phyloP scores from a whole-genome alignment of 139 green algal species.

The Micromonas pusilla region DNA sequence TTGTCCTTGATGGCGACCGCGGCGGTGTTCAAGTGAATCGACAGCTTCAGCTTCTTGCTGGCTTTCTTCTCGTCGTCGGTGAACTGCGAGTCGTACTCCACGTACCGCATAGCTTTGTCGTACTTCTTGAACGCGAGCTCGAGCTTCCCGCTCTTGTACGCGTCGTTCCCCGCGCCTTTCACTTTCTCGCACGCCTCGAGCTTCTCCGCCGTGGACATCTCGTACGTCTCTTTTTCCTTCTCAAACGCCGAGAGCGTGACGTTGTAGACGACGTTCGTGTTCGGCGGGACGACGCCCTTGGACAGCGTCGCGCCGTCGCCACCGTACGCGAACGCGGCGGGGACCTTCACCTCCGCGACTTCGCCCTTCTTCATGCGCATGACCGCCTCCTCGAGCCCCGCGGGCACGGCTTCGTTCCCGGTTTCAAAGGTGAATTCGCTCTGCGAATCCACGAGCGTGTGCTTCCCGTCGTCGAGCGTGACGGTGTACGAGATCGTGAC shows the following conservation, averaged over 20 bases:
- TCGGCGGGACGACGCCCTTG: not conserved
- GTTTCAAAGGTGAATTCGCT: slow-evolving; percentile 55
- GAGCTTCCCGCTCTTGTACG: slow-evolving; percentile 77
- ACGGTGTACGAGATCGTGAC: slow-evolving; percentile 41
- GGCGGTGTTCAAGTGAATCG: slow-evolving; percentile 74
- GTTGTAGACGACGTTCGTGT: slow-evolving; percentile 30
- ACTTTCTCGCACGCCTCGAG: slow-evolving; percentile 47
- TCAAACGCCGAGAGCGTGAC: slow-evolving; percentile 55
- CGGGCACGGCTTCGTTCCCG: slow-evolving; percentile 54
- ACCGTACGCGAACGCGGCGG: not conserved
- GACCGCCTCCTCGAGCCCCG: slow-evolving; percentile 76
- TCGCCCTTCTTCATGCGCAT: slow-evolving; percentile 86
- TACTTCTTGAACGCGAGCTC: slow-evolving; percentile 61
- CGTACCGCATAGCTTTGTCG: slow-evolving; percentile 43
- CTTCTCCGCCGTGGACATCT: slow-evolving; percentile 83
- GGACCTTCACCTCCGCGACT: not conserved
- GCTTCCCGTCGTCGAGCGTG: slow-evolving; percentile 37
- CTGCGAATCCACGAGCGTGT: slow-evolving; percentile 52
- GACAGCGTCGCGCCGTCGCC: not conserved
- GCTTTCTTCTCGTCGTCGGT: slow-evolving; percentile 44
- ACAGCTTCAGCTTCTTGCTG: slow-evolving; percentile 60
- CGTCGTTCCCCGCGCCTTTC: slow-evolving; percentile 85
- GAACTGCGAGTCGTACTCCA: slow-evolving; percentile 52
- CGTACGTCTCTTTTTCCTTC: slow-evolving; percentile 84
- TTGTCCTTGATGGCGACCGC: slow-evolving; percentile 68